Evolutionary conservation across 139 green algal species (phyloP).

Genomic region (Chlorella sp.): DNA sequence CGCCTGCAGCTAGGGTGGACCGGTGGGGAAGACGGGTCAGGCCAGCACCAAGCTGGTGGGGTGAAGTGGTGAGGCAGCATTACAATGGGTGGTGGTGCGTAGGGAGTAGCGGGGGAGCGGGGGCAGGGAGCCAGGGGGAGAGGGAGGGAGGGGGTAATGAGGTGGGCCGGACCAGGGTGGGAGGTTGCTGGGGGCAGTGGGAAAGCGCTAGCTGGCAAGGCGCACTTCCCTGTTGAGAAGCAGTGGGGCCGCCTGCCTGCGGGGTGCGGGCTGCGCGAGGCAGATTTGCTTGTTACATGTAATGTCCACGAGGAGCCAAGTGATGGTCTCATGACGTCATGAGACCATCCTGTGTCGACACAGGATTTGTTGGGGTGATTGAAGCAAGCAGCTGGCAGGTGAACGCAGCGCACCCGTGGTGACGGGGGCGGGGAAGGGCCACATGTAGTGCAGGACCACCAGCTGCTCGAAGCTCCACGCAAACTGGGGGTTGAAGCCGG

Average conservation of each 20-base stretch:
- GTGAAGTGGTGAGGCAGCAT: background rate
- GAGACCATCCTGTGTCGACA: too few species aligned
- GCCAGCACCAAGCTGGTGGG: background rate
- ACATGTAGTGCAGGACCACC: constrained; percentile 28
- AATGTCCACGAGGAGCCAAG: too few species aligned
- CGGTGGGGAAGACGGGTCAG: background rate
- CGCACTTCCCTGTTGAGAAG: too few species aligned
- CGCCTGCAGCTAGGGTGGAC: background rate
- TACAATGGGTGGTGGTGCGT: background rate
- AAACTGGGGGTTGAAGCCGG: constrained; percentile 34
- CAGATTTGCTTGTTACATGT: too few species aligned
- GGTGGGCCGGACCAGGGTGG: too few species aligned
- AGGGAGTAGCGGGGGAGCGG: background rate
- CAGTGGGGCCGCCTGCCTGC: too few species aligned
- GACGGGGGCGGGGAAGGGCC: background rate
- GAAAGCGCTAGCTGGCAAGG: too few species aligned
- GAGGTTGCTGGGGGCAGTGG: too few species aligned
- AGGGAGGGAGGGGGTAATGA: background rate
- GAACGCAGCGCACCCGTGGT: background rate
- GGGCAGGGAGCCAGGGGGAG: background rate
- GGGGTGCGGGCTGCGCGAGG: too few species aligned
- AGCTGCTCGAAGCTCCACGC: constrained; percentile 33
- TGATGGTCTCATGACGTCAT: too few species aligned
- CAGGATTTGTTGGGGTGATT: background rate
- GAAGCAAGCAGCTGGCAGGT: background rate